phyloP scores from a whole-genome alignment of 2,329 filamentous ascomycete species.

The Epichloe brachyelytri region DNA sequence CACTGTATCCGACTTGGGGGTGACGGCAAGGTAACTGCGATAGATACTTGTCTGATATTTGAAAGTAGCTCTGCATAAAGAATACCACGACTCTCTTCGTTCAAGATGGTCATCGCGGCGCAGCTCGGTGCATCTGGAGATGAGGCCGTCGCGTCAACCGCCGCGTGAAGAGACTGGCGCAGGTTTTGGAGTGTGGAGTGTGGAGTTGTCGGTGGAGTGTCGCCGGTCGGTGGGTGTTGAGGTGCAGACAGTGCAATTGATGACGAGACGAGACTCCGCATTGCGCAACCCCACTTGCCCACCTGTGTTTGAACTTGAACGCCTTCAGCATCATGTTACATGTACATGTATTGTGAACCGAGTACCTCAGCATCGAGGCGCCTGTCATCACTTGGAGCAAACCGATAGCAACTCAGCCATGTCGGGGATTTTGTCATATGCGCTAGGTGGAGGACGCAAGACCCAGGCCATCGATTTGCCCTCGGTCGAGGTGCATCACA shows the following conservation, averaged over 20 bases:
- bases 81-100: conserved; percentile 10
- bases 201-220: neutral
- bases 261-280: neutral
- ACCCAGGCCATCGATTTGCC: conserved; percentile 41
- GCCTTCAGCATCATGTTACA: conserved; percentile 3
- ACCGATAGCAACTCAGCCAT: conserved; percentile 11
- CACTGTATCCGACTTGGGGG: conserved; percentile 28
- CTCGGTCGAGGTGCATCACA: conserved; percentile 59
- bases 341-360: neutral
- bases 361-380: neutral
- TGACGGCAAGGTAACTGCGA: conserved; percentile 38
- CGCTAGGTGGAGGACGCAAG: conserved; percentile 14
- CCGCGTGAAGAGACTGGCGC: neutral
- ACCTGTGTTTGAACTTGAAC: neutral
- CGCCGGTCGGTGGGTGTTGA: no score
- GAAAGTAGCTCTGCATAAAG: conserved; percentile 53
- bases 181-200: neutral
- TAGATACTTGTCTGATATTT: conserved; percentile 51
- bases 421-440: conserved; percentile 22
- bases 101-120: neutral
- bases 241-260: no score
- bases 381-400: no score
- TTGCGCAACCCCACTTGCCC: neutral
- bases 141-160: neutral
- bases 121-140: neutral